Evolutionary conservation across 1,139 yeast species (phyloP), one percentile per base, ranked within the genome.

Genomic region (Yarrowia galli): DNA sequence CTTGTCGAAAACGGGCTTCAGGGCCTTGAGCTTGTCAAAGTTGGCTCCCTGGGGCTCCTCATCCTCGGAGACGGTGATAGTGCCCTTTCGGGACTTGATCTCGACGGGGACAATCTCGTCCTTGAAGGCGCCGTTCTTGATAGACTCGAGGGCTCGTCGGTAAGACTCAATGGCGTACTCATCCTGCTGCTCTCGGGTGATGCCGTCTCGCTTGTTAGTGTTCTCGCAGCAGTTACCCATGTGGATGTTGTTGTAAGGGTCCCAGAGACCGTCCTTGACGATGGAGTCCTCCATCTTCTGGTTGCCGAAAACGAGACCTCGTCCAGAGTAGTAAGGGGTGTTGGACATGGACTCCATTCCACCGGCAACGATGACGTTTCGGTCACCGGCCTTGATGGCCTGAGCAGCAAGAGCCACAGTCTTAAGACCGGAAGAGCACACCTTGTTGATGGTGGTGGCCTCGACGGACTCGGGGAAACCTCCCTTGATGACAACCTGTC

Each of bases 1-100:
- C 80, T 87, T 89, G 78, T 89, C 89, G 85, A 92, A 92, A 22
- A 89, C 97, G 64, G 98, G 88, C 81, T 96, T 85, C 40, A 97
- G 93, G 68, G 86, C 73, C 75, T 84, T 86, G 73, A 92, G 80
- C 77, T 84, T 89, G 45, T 83, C 85, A 77, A 89, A 89, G 80
- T 91, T 86, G 75, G 90, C 85, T 76, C 87, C 87, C 71, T 79
- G 78, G 68, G 87, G 83, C 79, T 90, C 95, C 75, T 85, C 88
- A 78, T 92, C 98, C 68, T 83, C 81, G 65, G 82, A 80, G 56
- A 84, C 84, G 15, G 71, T 69, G 3, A 72, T 82, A 74, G 83
- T 84, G 67, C 88, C 88, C 79, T 87, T 84, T 71, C 78, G 71
- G 68, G 85, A 82, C 78, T 84, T 84, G 76, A 85, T 78, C 69